These are phyloP conservation scores for Trichoderma sp. DNA, from an alignment of 2,329 filamentous ascomycete species.

Conservation along the genomic window DNA sequence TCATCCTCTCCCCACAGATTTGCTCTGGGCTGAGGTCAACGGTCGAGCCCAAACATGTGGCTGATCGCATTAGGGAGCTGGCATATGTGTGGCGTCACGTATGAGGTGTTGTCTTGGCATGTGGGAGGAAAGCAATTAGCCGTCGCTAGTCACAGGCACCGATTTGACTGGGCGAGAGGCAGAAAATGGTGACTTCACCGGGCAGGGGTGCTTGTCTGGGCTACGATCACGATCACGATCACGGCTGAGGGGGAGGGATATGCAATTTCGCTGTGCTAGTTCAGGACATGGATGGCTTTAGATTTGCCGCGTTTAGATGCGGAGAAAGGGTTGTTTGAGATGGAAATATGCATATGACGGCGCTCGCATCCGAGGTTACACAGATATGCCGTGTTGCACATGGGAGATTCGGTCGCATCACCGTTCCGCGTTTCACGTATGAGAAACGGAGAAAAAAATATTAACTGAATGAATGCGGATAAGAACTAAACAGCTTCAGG, in stretches of 20 bases:
- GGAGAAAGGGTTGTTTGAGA: not conserved
- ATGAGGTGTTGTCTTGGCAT: not conserved
- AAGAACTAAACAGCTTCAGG: not conserved
- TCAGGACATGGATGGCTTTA: not conserved
- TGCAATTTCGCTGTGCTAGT: not conserved
- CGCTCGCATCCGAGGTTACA: not conserved
- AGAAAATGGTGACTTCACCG: slow-evolving; percentile 11
- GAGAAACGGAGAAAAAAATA: not conserved
- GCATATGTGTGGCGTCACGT: not conserved
- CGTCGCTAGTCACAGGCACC: not conserved
- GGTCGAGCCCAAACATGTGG: not conserved
- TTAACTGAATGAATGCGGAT: not conserved
- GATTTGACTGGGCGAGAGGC: not conserved
- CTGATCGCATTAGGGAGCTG: not conserved
- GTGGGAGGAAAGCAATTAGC: not conserved
- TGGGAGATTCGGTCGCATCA: not conserved
- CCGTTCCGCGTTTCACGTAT: not conserved
- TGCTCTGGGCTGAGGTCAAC: not conserved
- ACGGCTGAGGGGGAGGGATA: not conserved
- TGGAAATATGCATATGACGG: not conserved
- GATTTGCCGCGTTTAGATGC: not conserved
- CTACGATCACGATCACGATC: not conserved
- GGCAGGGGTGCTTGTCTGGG: not conserved
- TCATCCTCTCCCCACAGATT: not conserved
- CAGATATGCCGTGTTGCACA: not conserved